These are phyloP conservation scores for Dendrobium catenatum DNA, from an alignment of 106 monocot species.

Conservation along the genomic window DNA sequence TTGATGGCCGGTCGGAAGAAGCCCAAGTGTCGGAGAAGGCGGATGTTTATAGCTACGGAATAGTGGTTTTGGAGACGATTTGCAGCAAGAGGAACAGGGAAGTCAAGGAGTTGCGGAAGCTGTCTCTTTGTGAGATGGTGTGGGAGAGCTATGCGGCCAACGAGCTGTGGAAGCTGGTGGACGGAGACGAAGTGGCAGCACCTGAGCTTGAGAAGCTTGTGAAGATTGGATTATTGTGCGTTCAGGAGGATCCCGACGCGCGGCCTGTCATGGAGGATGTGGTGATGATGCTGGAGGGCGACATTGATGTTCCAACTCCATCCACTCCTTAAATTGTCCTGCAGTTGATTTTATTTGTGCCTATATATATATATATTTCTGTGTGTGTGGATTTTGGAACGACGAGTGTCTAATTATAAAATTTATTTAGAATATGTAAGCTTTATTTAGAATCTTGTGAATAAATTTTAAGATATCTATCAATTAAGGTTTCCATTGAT, in stretches of 20 bases:
- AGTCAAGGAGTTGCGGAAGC: too few relatives aligned
- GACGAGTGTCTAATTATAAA: too few relatives aligned
- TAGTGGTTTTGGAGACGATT: conserved; percentile 37
- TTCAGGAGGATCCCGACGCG: neutral
- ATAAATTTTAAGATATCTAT: too few relatives aligned
- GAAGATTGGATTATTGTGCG: conserved; percentile 23
- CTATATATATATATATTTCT: too few relatives aligned
- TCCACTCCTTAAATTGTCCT: too few relatives aligned
- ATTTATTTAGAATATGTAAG: too few relatives aligned
- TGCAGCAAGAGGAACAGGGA: conserved; percentile 18
- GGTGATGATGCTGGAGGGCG: conserved; percentile 18
- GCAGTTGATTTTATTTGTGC: too few relatives aligned
- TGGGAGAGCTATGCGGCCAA: neutral
- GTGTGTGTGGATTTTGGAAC: too few relatives aligned
- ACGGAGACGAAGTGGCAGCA: conserved; percentile 3
- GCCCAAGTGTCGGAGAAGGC: conserved; percentile 20
- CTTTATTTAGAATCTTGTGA: too few relatives aligned
- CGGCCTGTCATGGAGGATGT: conserved; percentile 22
- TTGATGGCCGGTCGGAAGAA: neutral
- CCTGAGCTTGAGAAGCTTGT: conserved; percentile 14
- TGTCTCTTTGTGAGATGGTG: conserved; percentile 8
- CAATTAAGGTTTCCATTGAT: too few relatives aligned
- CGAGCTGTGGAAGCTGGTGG: neutral
- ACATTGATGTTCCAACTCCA: neutral
- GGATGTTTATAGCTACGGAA: conserved; percentile 45